A percentile compares a stretch with the other conserved stretches of the same genome.
Conservation (phyloP, 129 eudicot genomes). For the Centrapalus pauciflorus region DNA sequence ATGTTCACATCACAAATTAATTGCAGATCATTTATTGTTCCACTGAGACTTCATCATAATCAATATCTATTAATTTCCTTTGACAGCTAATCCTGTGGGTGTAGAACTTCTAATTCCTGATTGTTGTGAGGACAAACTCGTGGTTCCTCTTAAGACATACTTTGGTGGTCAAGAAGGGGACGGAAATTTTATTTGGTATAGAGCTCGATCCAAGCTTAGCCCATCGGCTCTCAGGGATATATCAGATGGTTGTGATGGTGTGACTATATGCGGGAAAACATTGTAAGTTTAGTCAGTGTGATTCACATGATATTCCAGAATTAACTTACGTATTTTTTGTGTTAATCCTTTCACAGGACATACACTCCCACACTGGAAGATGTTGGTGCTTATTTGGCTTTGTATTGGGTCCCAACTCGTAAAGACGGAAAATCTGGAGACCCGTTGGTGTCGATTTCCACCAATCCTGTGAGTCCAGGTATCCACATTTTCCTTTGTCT, state of each 20-base stretch:
- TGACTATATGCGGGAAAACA: conserved; percentile 43
- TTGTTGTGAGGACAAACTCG: conserved; percentile 70
- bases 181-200: conserved; percentile 74
- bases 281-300: conserved; percentile 50
- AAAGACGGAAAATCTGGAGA: conserved; percentile 71
- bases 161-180: conserved; percentile 93
- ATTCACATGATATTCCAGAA: background rate
- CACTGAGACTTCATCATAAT: background rate
- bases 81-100: conserved; percentile 75
- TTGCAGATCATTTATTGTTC: background rate
- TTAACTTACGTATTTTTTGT: background rate
- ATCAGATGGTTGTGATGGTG: conserved; percentile 42
- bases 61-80: background rate
- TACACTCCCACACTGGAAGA: conserved; percentile 88
- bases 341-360: conserved; percentile 39
- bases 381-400: conserved; percentile 72
- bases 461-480: conserved; percentile 82
- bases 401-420: conserved; percentile 92
- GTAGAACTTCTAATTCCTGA: conserved; percentile 64
- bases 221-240: conserved; percentile 45
- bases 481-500: background rate
- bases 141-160: conserved; percentile 63
- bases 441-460: conserved; percentile 60
- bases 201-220: conserved; percentile 46
- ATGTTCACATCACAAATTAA: background rate